A percentile compares a stretch with the other conserved stretches of the same genome.
Conservation (phyloP, 177 flowering plant genomes). For the Vitis hybrid region DNA sequence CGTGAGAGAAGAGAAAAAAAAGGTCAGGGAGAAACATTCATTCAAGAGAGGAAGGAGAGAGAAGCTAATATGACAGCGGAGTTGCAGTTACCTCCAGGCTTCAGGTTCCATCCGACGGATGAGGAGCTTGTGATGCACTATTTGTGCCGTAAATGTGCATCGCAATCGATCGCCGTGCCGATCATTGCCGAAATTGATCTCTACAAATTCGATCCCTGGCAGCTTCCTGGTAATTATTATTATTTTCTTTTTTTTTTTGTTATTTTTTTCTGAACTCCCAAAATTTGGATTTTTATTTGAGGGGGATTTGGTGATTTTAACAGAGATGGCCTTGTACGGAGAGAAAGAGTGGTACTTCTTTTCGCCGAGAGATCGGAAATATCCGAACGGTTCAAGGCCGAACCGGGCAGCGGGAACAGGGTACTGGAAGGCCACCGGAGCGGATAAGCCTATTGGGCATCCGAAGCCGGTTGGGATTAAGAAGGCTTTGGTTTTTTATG, state of each 20-base stretch:
- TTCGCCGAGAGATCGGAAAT: constrained; percentile 84
- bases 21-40: constrained; percentile 1
- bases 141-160: constrained; percentile 70
- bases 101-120: constrained; percentile 91
- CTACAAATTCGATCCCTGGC: constrained; percentile 86
- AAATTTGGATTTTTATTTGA: constrained; percentile 3
- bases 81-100: constrained; percentile 78
- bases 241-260: neutral
- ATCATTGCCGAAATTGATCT: constrained; percentile 85
- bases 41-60: constrained; percentile 11
- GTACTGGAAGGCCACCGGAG: constrained; percentile 96
- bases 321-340: constrained; percentile 67
- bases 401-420: constrained; percentile 88
- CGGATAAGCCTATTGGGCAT: constrained; percentile 81
- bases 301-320: neutral
- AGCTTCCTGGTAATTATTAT: constrained; percentile 62
- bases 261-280: neutral
- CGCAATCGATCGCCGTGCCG: constrained; percentile 68
- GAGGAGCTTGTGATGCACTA: constrained; percentile 91
- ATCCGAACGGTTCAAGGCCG: constrained; percentile 93
- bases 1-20: constrained; percentile 6
- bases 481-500: constrained; percentile 87
- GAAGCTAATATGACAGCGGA: constrained; percentile 28
- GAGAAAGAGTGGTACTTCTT: constrained; percentile 96
- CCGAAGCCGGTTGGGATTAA: constrained; percentile 79